Evolutionary conservation across 768 basidiomycete genomes (phyloP), one percentile per base, ranked within the genome.

Genomic region (Pleurotus tuoliensis): DNA sequence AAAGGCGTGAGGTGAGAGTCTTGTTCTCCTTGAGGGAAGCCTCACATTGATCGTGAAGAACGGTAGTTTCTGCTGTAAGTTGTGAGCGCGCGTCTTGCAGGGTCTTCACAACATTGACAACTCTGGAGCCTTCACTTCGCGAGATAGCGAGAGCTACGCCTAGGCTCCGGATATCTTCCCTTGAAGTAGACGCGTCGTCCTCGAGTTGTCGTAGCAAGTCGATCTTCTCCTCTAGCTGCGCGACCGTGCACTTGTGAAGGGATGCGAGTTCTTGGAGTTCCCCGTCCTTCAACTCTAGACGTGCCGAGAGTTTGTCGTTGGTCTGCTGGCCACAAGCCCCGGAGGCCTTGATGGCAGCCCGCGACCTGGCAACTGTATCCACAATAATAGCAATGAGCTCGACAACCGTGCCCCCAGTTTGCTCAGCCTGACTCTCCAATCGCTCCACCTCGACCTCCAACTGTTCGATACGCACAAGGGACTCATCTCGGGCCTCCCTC

Each of bases 401-500:
- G 5, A 67, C 66, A 12, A 81, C 59, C 22, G 73, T 64, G n/a
- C 55, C 60, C 15, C 77, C 72, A 16, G 69, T 65, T 18, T 73
- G 66, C 11, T 66, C 64, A 61, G 44, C 46, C 58, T 66, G 18
- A 43, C 57, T 51, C 71, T 52, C 56, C 27, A 62, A 47, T n/a
- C 20, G 57, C 5, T 56, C 44, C 6, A 50, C 47, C 43, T 64
- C 58, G 7, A 49, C 30, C 39, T 60, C 73, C 58, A 74, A 40
- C 3, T 60, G 67, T 65, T 86, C 90, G 24, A 80, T 67, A 57
- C 72, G 73, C 54, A 66, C 63, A 43, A 84, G 66, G 4, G 89
- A 87, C 22, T 77, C 77, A 66, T 93, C 87, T 37, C 91, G 77
- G 18, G 86, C 81, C 55, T 86, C 86, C 53, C 91, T 76, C 2